A percentile compares a stretch with the other conserved stretches of the same genome.
These are phyloP conservation scores for Talaromyces verruculosus DNA, from an alignment of 2,329 filamentous ascomycete genomes.

Conservation along the genomic window DNA sequence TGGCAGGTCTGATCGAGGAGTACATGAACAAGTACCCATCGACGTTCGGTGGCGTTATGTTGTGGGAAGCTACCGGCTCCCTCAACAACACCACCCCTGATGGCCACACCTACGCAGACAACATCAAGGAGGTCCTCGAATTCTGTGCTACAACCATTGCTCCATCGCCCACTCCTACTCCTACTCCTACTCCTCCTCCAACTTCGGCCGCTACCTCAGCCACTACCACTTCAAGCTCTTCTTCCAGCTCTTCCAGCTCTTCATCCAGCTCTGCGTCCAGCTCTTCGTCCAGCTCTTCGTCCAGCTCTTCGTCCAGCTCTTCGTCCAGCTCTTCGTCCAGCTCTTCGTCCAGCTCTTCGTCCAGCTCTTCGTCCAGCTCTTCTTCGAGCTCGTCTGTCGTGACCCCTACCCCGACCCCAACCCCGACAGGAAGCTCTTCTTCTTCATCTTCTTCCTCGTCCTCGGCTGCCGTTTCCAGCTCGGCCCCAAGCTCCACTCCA, in stretches of 20 bases:
- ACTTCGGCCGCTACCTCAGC: neutral
- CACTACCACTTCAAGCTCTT: neutral
- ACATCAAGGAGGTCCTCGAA: slow-evolving; percentile 24
- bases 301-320: neutral
- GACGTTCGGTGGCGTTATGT: slow-evolving; percentile 59
- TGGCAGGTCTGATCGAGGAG: slow-evolving; percentile 44
- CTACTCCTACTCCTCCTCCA: neutral
- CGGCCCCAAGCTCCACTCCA: neutral
- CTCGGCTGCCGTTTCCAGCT: neutral
- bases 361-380: neutral
- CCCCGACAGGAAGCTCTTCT: neutral
- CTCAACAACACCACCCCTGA: slow-evolving; percentile 23
- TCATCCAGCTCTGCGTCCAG: neutral
- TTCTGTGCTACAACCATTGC: slow-evolving; percentile 24
- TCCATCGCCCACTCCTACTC: slow-evolving; percentile 13
- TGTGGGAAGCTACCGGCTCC: slow-evolving; percentile 53
- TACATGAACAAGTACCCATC: slow-evolving; percentile 36
- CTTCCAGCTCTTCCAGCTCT: slow-evolving; percentile 6
- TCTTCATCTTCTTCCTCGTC: too few species aligned
- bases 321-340: neutral
- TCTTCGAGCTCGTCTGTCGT: neutral
- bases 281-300: slow-evolving; percentile 1
- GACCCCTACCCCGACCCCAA: neutral
- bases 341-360: slow-evolving; percentile 9
- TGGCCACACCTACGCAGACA: slow-evolving; percentile 23